Evolutionary conservation across 768 basidiomycete genomes (phyloP), one percentile per base, ranked within the genome.

Genomic region (Stropharia rugosoannulata): DNA sequence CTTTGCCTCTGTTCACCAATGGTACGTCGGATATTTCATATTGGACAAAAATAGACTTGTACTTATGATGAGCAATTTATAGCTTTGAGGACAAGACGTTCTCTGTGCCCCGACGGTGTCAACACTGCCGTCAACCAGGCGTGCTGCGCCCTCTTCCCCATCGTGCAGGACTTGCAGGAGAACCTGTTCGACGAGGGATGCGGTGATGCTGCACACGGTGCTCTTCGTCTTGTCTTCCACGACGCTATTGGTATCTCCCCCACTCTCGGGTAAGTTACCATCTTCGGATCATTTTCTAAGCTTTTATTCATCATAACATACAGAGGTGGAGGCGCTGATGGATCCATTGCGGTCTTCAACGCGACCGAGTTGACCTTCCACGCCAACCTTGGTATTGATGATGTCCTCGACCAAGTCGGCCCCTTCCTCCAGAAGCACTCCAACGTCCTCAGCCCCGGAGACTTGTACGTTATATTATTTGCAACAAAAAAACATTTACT

Each of bases 291-390:
- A 43, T 43, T 22, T 6, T 22, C 42, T 11, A 16, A 18, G 16
- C 22, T 16, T 22, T 43, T 5, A 43, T 18, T 18, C 11, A 16
- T 43, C 10, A 43, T 18, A 18, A 6, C 16, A 43, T 22, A 16
- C 16, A 75, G 74, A 48, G 73, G 75, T 51, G 75, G 75, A 61
- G 76, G 76, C n/a, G 74, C 76, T 46, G 81, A 83, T 55, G 82
- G 80, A 36, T 81, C 80, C 4, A 75, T 82, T 58, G 71, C 80
- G 56, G 65, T 69, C 3, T 82, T 83, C 66, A 60, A 64, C 19
- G 67, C 72, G 9, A 71, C 73, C 41, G 81, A 81, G 62, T 66
- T 72, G 18, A 54, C 60, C 8, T 81, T 76, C 66, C 62, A 67
- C 7, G 77, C 79, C 5, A 81, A 80, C 60, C 59, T 56, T 27